Base-by-base conservation (phyloP, 257 asterid species). In the Galeopsis tetrahit region DNA sequence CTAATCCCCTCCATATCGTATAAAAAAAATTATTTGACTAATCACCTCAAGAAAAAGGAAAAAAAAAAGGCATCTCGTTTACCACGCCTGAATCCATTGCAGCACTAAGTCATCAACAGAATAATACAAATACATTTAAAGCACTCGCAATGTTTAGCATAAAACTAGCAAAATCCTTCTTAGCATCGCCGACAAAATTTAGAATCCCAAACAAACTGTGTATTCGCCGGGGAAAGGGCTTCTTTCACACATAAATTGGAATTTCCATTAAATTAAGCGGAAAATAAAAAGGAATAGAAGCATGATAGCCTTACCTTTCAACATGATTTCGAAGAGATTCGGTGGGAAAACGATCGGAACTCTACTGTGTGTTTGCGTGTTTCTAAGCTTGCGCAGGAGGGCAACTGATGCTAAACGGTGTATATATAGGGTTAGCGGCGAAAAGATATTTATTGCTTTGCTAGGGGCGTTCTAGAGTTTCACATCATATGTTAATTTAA, bases 381-480 rank as follows among this genome's bases (percentile, higher is more conserved):
- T 71, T 75, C 60, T 55, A 81, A 68, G 80, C 85, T 82, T 84
- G 86, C 76, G 83, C 74, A 40, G 75, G 75, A 66, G 85, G 89
- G 82, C 82, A 79, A 56, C 15, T 4, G 51, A 66, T 38, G 38
- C 73, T 38, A n/a, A 31, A 35, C 68, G 39, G 68, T 6, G 60
- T 76, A 80, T 80, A 66, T 83, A 80, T 78, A 77, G 77, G 80
- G 81, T 69, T 56, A 57, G 36, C 51, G 17, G 43, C 36, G 51
- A 14, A 49, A 11, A 80, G 58, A 57, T 3, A 15, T 72, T 28
- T 66, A 21, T 48, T 14, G 44, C 39, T 53, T 53, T 72, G 14
- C 35, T 59, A 59, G 15, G 48, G 77, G 75, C 43, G 43, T 38
- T 38, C 43, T n/a, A 1, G 56, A 49, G 56, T 49, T n/a, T n/a